phyloP scores from a whole-genome alignment of 768 basidiomycete genomes.

The Xerocomus potaroensis region DNA sequence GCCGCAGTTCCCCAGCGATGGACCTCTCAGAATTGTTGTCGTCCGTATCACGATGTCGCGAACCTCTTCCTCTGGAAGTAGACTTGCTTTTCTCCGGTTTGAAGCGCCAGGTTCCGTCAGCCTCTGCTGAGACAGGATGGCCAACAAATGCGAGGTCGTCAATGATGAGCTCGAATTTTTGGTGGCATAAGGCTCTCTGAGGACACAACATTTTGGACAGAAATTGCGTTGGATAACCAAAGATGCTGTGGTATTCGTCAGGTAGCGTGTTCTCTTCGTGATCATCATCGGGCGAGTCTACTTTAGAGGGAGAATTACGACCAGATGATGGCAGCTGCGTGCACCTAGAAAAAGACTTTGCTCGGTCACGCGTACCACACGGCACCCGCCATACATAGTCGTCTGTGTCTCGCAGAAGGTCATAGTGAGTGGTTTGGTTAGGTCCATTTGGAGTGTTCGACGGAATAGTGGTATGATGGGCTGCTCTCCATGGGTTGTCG shows the following conservation, averaged over 20 bases:
- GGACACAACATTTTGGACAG: constrained; percentile 81
- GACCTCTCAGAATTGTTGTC: constrained; percentile 32
- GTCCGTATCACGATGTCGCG: constrained; percentile 39
- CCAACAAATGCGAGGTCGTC: constrained; percentile 93
- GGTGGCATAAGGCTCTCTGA: constrained; percentile 76
- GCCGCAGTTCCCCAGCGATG: constrained; percentile 34
- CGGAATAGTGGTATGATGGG: constrained; percentile 43
- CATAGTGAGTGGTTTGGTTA: neutral
- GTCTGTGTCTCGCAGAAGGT: constrained; percentile 25
- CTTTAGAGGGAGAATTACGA: constrained; percentile 47
- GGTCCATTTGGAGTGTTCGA: constrained; percentile 21
- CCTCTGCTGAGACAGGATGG: constrained; percentile 83
- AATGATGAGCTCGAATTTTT: constrained; percentile 88
- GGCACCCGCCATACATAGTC: constrained; percentile 67
- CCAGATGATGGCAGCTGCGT: constrained; percentile 45
- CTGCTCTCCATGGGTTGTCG: constrained; percentile 73
- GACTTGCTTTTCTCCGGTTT: constrained; percentile 54
- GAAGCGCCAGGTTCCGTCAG: constrained; percentile 72
- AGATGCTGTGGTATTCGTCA: constrained; percentile 61
- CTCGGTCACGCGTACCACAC: constrained; percentile 43
- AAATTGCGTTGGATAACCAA: constrained; percentile 79
- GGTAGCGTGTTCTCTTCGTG: constrained; percentile 30
- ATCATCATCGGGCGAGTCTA: constrained; percentile 35
- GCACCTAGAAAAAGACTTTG: constrained; percentile 47
- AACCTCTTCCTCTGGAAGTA: constrained; percentile 53